These are phyloP conservation scores for Saturnispora galanensis DNA, from an alignment of 805 yeast genomes.

Conservation along the genomic window DNA sequence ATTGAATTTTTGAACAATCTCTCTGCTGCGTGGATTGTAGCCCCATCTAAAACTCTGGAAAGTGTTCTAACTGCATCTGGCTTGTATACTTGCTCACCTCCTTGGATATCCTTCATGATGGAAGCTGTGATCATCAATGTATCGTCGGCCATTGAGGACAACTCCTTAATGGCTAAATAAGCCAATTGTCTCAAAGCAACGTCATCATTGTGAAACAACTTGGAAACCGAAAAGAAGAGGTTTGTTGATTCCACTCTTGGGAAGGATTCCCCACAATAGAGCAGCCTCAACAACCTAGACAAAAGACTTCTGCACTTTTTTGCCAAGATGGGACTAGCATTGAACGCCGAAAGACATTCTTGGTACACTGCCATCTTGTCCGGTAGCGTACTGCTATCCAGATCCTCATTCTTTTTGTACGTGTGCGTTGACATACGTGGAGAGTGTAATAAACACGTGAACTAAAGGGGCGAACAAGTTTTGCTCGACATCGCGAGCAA, in stretches of 20 bases:
- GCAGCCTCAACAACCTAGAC: slow-evolving; percentile 71
- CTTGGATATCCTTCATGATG: slow-evolving; percentile 95
- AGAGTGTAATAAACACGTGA: neutral
- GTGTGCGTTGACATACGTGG: slow-evolving; percentile 64
- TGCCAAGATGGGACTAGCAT: slow-evolving; percentile 82
- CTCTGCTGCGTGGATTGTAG: slow-evolving; percentile 89
- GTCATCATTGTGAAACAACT: slow-evolving; percentile 87
- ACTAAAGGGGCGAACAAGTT: neutral
- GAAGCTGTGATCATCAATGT: slow-evolving; percentile 96
- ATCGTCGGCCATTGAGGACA: slow-evolving; percentile 76
- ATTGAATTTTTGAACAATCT: slow-evolving; percentile 86
- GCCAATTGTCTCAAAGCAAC: slow-evolving; percentile 85
- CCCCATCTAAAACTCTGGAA: slow-evolving; percentile 78
- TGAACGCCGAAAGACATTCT: slow-evolving; percentile 87
- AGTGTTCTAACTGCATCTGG: slow-evolving; percentile 93
- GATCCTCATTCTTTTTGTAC: slow-evolving; percentile 77
- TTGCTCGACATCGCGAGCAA: neutral
- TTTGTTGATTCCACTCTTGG: slow-evolving; percentile 86
- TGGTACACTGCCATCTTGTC: slow-evolving; percentile 97
- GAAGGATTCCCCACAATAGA: slow-evolving; percentile 80
- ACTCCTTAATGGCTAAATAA: slow-evolving; percentile 87
- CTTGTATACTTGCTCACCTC: slow-evolving; percentile 73
- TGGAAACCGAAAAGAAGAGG: slow-evolving; percentile 86
- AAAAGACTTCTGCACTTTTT: slow-evolving; percentile 76
- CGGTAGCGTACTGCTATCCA: slow-evolving; percentile 57